Conservation (phyloP, 1,139 yeast genomes). For the Blastobotrys ciferrii region DNA sequence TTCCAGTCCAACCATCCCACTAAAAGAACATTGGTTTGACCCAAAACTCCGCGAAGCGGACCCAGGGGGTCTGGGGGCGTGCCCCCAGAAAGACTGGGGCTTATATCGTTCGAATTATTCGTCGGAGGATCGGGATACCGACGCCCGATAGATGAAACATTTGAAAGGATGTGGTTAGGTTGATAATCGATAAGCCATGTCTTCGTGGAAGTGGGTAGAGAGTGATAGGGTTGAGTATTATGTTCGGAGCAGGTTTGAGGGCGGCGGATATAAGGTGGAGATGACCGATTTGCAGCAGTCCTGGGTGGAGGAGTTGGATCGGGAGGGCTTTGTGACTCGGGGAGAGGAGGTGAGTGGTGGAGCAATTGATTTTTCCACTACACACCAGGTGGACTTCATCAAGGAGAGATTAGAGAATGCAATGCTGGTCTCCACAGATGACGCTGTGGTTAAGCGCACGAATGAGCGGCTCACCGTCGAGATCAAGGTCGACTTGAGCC, state of each 20-base stretch:
- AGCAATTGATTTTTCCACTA: slow-evolving; percentile 1
- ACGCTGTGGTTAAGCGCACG: background rate
- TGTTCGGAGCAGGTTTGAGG: background rate
- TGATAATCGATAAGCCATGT: background rate
- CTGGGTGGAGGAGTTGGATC: background rate
- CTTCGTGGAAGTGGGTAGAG: background rate
- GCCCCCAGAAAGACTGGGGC: no score
- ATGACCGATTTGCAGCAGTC: background rate
- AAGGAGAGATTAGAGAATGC: background rate
- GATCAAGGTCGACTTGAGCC: slow-evolving; percentile 1
- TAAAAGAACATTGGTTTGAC: no score
- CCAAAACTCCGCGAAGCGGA: no score
- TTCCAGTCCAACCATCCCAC: no score
- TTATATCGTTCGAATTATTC: no score
- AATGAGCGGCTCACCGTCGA: background rate
- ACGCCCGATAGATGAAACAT: no score
- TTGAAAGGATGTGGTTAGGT: no score
- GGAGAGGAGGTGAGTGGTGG: background rate
- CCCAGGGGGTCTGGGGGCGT: no score
- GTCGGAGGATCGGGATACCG: no score
- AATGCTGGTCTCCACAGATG: background rate
- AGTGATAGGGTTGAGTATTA: background rate
- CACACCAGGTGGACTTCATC: background rate
- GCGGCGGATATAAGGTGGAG: background rate
- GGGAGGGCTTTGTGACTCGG: background rate